Conservation (phyloP, 2,329 filamentous ascomycete genomes). For the Penicillium sp. region DNA sequence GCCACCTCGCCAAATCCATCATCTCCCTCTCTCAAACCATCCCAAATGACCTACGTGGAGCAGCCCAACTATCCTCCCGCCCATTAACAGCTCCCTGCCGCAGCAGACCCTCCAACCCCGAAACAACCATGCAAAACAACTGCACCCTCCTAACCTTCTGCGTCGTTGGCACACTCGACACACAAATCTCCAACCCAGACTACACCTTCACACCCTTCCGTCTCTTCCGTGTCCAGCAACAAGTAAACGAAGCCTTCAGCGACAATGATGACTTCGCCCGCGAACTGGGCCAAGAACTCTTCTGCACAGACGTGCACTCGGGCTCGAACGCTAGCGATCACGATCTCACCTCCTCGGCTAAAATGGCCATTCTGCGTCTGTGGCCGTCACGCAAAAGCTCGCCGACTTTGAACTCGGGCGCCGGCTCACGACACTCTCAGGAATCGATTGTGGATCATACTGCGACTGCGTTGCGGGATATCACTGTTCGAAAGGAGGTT, state of each 20-base stretch:
- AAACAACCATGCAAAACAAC: conserved; percentile 30
- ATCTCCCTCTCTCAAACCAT: conserved; percentile 45
- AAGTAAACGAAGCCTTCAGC: conserved; percentile 56
- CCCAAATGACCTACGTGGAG: conserved; percentile 34
- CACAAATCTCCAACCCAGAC: conserved; percentile 51
- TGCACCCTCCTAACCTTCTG: conserved; percentile 57
- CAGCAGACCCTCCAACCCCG: conserved; percentile 18
- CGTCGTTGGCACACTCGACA: conserved; percentile 62
- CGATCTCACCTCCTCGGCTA: conserved; percentile 22
- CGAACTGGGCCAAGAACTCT: conserved; percentile 62
- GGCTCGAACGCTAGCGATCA: conserved; percentile 25
- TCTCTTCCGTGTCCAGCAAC: conserved; percentile 67
- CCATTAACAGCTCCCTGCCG: conserved; percentile 40
- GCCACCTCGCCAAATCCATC: conserved; percentile 47
- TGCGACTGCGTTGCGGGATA: conserved; percentile 50
- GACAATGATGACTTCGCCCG: conserved; percentile 62
- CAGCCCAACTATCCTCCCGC: conserved; percentile 40
- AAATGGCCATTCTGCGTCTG: conserved; percentile 21
- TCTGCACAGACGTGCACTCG: conserved; percentile 39
- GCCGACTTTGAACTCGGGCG: background rate
- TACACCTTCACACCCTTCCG: conserved; percentile 62
- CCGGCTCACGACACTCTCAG: conserved; percentile 15
- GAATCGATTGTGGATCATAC: conserved; percentile 24
- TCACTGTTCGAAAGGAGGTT: conserved; percentile 63
- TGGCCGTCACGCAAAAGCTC: conserved; percentile 23